phyloP scores from a whole-genome alignment of 2,329 filamentous ascomycete genomes.

The Botrytis tulipae region DNA sequence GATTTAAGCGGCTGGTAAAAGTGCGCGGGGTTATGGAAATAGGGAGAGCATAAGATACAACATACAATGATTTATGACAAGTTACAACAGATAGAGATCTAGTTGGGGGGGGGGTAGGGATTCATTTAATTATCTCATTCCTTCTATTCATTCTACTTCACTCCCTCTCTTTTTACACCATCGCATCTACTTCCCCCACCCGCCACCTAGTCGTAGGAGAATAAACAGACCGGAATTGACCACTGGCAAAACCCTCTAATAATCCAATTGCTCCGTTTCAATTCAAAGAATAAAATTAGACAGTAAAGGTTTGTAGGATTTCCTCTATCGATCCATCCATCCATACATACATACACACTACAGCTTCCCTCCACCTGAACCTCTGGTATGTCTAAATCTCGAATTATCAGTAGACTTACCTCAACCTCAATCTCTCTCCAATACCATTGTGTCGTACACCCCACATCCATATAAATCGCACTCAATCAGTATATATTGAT shows the following conservation, averaged over 20 bases:
- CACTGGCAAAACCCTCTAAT: fast-evolving
- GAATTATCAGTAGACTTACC: no score
- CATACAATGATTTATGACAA: background rate
- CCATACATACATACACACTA: no score
- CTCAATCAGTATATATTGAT: no score
- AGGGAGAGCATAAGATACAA: background rate
- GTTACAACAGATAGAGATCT: background rate
- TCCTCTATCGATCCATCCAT: background rate
- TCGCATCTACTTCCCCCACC: background rate
- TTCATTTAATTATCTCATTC: background rate
- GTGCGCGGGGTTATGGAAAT: background rate
- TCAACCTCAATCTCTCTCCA: no score
- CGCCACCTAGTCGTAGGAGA: background rate
- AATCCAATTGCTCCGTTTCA: background rate
- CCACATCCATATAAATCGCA: no score
- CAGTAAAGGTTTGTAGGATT: background rate
- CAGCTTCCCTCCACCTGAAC: no score
- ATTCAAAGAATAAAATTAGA: no score
- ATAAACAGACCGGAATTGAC: background rate
- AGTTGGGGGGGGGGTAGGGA: background rate
- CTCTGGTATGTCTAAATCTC: no score
- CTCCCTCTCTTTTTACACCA: background rate
- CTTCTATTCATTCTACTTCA: background rate
- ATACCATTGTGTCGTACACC: no score
- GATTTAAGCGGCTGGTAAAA: background rate